phyloP scores from a whole-genome alignment of 2,329 filamentous ascomycete species.

The Colletotrichum aenigma region DNA sequence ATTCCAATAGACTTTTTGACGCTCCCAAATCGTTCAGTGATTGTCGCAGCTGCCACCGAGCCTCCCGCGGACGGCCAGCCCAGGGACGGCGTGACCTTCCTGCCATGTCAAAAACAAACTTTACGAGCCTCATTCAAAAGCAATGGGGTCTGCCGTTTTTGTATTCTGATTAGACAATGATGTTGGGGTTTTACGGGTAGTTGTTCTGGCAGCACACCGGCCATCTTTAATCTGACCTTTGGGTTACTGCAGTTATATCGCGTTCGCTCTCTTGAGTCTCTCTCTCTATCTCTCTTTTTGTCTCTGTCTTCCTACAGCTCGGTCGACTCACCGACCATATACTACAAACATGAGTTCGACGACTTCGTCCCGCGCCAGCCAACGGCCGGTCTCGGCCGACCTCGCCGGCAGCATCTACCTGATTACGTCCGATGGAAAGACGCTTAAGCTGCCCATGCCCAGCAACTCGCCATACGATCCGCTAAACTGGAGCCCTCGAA shows the following conservation, averaged over 20 bases:
- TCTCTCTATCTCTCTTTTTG: background rate
- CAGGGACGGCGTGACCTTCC: background rate
- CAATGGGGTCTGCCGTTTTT: background rate
- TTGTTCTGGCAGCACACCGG: constrained; percentile 14
- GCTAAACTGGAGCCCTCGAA: constrained; percentile 28
- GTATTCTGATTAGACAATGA: too few species aligned
- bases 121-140: background rate
- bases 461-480: constrained; percentile 32
- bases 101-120: background rate
- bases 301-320: background rate
- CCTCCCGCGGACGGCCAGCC: background rate
- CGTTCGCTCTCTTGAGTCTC: background rate
- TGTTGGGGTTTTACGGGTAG: background rate
- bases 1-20: constrained; percentile 8
- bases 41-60: constrained; percentile 5
- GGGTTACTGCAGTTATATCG: background rate
- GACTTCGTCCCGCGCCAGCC: background rate
- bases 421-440: constrained; percentile 32
- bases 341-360: background rate
- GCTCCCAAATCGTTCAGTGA: background rate
- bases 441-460: constrained; percentile 34
- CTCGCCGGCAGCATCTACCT: constrained; percentile 32
- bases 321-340: background rate
- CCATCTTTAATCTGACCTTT: background rate
- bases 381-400: constrained; percentile 17